phyloP scores from a whole-genome alignment of 768 basidiomycete genomes.

The Boletellus ananas region DNA sequence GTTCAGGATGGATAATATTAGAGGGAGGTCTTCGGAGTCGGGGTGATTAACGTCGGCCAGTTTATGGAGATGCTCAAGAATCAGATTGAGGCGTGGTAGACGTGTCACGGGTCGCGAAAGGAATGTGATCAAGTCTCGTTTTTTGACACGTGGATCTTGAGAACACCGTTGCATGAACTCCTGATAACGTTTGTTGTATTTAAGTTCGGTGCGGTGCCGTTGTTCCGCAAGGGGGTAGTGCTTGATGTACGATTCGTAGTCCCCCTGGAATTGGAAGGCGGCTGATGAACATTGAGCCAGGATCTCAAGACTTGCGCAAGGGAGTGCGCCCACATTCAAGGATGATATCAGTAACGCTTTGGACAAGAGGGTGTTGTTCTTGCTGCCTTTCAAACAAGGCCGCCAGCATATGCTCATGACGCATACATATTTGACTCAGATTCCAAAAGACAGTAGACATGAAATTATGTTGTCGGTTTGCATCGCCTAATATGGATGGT shows the following conservation, averaged over 20 bases:
- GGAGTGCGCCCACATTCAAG: constrained; percentile 57
- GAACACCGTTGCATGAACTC: constrained; percentile 61
- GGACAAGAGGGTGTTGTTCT: constrained; percentile 81
- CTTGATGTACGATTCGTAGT: constrained; percentile 82
- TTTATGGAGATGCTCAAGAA: constrained; percentile 68
- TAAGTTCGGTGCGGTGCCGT: constrained; percentile 71
- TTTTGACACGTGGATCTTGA: constrained; percentile 61
- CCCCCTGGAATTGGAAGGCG: constrained; percentile 47
- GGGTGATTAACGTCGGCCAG: constrained; percentile 71
- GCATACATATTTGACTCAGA: constrained; percentile 57
- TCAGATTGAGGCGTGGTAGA: constrained; percentile 74
- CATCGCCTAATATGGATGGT: constrained; percentile 60
- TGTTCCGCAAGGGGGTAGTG: constrained; percentile 87
- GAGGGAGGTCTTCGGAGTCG: constrained; percentile 72
- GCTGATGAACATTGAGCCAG: constrained; percentile 25
- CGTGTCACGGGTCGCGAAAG: constrained; percentile 85
- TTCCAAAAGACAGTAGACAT: constrained; percentile 84
- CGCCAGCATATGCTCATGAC: constrained; percentile 66
- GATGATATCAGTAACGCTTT: constrained; percentile 81
- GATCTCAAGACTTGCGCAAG: constrained; percentile 4
- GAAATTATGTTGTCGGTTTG: constrained; percentile 57
- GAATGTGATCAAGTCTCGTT: constrained; percentile 77
- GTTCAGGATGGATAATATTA: constrained; percentile 63
- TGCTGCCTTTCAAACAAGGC: constrained; percentile 76
- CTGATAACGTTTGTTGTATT: constrained; percentile 62